Evolutionary conservation across 2,329 filamentous ascomycete species (phyloP), one percentile per base, ranked within the genome.

Genomic region (Aspergillus puulaauensis): DNA sequence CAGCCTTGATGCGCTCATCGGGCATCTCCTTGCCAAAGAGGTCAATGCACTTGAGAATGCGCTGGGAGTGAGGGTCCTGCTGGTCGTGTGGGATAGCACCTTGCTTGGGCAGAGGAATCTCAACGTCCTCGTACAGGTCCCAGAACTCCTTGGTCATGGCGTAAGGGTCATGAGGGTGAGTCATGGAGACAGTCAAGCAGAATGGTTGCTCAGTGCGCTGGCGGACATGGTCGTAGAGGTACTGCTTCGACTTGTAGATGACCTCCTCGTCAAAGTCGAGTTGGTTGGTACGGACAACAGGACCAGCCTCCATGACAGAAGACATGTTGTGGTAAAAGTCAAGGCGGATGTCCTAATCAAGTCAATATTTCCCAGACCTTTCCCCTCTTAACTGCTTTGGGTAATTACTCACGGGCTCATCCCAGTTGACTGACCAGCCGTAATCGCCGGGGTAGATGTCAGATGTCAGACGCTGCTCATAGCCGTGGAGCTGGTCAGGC

Each of bases 321-420:
- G 90, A 93, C 77, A 93, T 92, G 73, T 97, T 96, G 81, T 97
- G 93, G 73, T 95, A 97, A 90, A 92, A 97, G 76, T 97, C 93
- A 43, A 93, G 86, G 46, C 93, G 85, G 45, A 79, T 73, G 24
- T 77, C 73, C 74, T 76, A 60, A 45, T 47, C 35, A 15, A 52
- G 57, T 61, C 57, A 61, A 58, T 45, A 59, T 56, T 57, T 55
- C 45, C 27, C 41, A 54, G 23, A 43, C 8, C 39, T 48, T 48
- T 11, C 4, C 9, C 27, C 24, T 31, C 27, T 27, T 39, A 21
- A 11, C 44, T 31, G n/a, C 27, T 57, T 57, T 27, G 33, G 44
- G 37, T 19, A 37, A 46, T 50, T 27, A 68, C 72, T 65, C 69
- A 76, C 88, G 11, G 93, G 92, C 73, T 93, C 87, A 72, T 97